Base-by-base conservation (phyloP, 2,329 filamentous ascomycete species). In the Aspergillus niger region DNA sequence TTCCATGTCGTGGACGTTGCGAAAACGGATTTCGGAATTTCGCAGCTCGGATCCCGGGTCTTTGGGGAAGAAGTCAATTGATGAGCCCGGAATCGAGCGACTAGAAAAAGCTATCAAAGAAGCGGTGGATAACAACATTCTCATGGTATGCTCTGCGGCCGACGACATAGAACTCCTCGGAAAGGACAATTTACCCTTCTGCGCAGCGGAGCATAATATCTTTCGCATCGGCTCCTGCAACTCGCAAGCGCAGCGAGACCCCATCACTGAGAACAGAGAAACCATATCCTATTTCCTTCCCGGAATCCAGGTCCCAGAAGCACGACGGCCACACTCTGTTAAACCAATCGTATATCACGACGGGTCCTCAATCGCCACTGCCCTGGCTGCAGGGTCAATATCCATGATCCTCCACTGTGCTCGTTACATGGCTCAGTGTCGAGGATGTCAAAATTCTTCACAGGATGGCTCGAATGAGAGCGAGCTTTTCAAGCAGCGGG, bases 1-100 rank as follows among this genome's bases (percentile, higher is more conserved):
- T 4, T 58, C 56, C 48, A 58, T 52, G 48, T 58, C 56, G 8
- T 58, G 56, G 56, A 53, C 56, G 8, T 44, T 32, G 38, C 50
- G 52, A 49, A 26, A 22, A 15, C n/a, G 15, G 7, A 20, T 8
- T 1, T 17, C n/a, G 8, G 8, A 44, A 13, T 1, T 44, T 2
- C 41, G 15, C 41, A 44, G 41, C 41, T 44, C 41, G n/a, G 26
- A 7, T 11, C 38, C 51, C 1, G 49, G 56, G 7, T 13, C 44
- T 4, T 32, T 32, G 30, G 30, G 30, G 30, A 58, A 58, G 24
- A 58, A 53, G 26, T 28, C 15, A 10, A 50, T 50, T 5, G 48
- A 47, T 8, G 28, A 58, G 36, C 30, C 2, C 7, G 56, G 52
- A 8, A 32, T 58, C n/a, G 15, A 44, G 5, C 56, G 32, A n/a